Conservation (phyloP, 2,329 filamentous ascomycete genomes). For the Basipetospora chlamydospora region DNA sequence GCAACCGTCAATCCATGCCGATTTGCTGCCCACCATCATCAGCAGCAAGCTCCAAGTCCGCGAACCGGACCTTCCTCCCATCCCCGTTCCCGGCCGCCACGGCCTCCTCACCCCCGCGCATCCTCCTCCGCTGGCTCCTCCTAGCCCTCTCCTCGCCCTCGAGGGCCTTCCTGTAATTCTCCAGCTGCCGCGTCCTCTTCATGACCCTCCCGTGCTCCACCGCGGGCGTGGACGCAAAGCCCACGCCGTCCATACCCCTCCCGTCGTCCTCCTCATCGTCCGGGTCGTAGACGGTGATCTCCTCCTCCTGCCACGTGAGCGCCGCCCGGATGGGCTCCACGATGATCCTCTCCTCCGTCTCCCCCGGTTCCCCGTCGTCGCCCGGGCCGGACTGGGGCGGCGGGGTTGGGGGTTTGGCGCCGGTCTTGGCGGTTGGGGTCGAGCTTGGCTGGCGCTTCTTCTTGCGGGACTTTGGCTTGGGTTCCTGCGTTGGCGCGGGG, state of each 20-base stretch:
- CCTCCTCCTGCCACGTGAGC: constrained; percentile 53
- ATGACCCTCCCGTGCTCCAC: constrained; percentile 41
- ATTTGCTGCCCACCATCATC: neutral
- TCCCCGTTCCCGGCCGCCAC: constrained; percentile 9
- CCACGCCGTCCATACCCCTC: constrained; percentile 52
- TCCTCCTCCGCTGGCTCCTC: constrained; percentile 36
- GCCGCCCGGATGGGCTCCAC: constrained; percentile 41
- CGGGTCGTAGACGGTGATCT: constrained; percentile 52
- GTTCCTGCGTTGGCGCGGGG: too few species aligned
- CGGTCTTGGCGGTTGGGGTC: neutral
- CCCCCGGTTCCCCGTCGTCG: constrained; percentile 12
- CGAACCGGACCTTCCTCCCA: neutral
- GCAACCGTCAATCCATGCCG: too few species aligned
- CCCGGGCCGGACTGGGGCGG: too few species aligned
- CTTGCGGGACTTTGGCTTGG: neutral
- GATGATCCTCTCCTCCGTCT: constrained; percentile 21
- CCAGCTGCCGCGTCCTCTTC: constrained; percentile 45
- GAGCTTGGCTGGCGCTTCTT: neutral
- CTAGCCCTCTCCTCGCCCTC: constrained; percentile 43
- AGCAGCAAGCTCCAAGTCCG: neutral
- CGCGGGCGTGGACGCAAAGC: constrained; percentile 49
- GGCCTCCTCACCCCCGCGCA: constrained; percentile 15
- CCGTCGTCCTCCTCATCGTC: constrained; percentile 53
- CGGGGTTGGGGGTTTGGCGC: neutral
- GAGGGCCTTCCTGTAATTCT: constrained; percentile 46